Conservation (phyloP, 2,329 filamentous ascomycete species). For the Ophiognomonia clavigignenti-juglandacearum region DNA sequence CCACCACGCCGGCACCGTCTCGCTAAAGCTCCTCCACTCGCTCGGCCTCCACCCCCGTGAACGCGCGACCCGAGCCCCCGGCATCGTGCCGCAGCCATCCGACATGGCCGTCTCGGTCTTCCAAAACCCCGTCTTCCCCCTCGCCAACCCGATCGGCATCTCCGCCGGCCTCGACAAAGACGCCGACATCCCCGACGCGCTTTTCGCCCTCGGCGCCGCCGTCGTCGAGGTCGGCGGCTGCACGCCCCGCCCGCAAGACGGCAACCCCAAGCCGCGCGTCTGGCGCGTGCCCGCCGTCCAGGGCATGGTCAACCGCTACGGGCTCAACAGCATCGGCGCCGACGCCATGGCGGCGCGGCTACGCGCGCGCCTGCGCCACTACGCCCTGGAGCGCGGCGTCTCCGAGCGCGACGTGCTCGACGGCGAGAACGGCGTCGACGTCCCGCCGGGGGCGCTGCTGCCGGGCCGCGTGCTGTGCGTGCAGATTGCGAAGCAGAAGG, state of each 20-base stretch:
- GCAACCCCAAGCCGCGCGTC: constrained; percentile 82
- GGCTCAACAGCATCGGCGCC: constrained; percentile 86
- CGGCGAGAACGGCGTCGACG: constrained; percentile 62
- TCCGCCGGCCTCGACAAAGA: constrained; percentile 44
- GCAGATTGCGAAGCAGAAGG: constrained; percentile 96
- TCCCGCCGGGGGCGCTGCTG: constrained; percentile 76
- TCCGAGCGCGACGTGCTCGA: constrained; percentile 71
- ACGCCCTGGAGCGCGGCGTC: constrained; percentile 66
- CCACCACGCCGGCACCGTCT: constrained; percentile 72
- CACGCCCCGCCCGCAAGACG: constrained; percentile 80
- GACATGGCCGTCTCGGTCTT: constrained; percentile 57
- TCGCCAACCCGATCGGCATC: constrained; percentile 87
- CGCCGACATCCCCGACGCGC: constrained; percentile 72
- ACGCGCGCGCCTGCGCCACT: constrained; percentile 71
- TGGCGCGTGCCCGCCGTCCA: constrained; percentile 81
- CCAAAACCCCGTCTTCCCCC: constrained; percentile 60
- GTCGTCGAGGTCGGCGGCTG: constrained; percentile 91
- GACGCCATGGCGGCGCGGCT: constrained; percentile 79
- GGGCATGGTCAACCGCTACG: constrained; percentile 91
- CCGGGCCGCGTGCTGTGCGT: constrained; percentile 77
- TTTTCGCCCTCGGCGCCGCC: constrained; percentile 79
- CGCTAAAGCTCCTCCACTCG: constrained; percentile 67
- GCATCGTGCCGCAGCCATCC: constrained; percentile 28
- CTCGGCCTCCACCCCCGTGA: constrained; percentile 80
- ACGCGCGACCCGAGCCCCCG: constrained; percentile 42